A percentile compares a stretch with the other conserved stretches of the same genome.
Evolutionary conservation across 306 rosid species (phyloP).

Genomic region (Inga laurina): DNA sequence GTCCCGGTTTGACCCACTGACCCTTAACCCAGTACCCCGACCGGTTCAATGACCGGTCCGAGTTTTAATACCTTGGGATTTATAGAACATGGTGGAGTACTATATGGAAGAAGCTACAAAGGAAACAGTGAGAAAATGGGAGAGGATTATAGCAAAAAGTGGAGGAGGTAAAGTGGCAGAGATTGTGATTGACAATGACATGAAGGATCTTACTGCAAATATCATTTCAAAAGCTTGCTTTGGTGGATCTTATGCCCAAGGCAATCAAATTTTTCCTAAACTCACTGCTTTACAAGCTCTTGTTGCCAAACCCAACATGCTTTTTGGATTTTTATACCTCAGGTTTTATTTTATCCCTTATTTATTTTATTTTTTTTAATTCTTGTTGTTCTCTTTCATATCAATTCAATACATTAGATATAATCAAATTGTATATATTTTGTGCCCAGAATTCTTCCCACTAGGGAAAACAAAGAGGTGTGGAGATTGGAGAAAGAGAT

Average conservation of each 20-base stretch:
- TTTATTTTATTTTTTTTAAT: too few species aligned
- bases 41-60: too few species aligned
- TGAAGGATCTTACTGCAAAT: conserved; percentile 36
- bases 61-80: too few species aligned
- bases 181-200: conserved; percentile 26
- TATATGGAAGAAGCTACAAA: conserved; percentile 29
- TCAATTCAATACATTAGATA: too few species aligned
- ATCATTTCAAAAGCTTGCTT: conserved; percentile 43
- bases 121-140: conserved; percentile 27
- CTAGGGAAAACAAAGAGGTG: conserved; percentile 35
- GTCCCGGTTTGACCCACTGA: too few species aligned
- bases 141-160: conserved; percentile 14
- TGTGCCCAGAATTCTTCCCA: conserved; percentile 34
- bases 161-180: conserved; percentile 14
- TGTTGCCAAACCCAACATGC: conserved; percentile 25
- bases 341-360: background rate
- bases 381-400: background rate
- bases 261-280: conserved; percentile 40
- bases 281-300: conserved; percentile 25
- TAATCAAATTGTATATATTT: too few species aligned
- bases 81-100: conserved; percentile 32
- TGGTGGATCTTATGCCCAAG: conserved; percentile 33
- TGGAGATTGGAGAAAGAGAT: conserved; percentile 43
- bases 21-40: too few species aligned
- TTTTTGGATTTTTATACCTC: conserved; percentile 31